These are phyloP conservation scores for Naegleria gruberi DNA, from an alignment of 208 protist species.

Conservation along the genomic window DNA sequence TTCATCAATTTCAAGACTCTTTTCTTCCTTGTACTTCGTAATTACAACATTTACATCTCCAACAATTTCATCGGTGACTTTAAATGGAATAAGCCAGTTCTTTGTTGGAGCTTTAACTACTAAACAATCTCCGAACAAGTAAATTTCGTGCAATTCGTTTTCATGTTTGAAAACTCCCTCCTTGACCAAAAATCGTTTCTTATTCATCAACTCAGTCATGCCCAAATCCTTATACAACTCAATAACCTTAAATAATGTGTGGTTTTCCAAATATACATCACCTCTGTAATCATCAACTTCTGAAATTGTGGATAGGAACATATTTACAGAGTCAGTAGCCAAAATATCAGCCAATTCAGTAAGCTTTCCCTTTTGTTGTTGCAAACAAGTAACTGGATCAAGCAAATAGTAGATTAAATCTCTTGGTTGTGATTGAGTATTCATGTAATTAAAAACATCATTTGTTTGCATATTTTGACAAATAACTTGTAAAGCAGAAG, in stretches of 20 bases:
- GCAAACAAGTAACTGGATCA: too few relatives aligned
- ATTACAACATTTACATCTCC: background rate
- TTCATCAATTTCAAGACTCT: background rate
- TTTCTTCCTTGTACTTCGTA: background rate
- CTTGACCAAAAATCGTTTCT: background rate
- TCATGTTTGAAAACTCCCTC: background rate
- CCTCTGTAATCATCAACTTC: too few relatives aligned
- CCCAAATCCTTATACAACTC: background rate
- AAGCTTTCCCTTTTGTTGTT: too few relatives aligned
- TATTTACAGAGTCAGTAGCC: too few relatives aligned
- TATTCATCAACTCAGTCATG: background rate
- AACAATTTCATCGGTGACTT: background rate
- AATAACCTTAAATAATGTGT: background rate
- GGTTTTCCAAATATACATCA: too few relatives aligned
- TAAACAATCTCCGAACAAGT: background rate
- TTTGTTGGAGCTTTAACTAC: background rate
- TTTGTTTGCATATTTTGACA: too few relatives aligned
- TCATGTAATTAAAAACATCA: too few relatives aligned
- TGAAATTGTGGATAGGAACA: too few relatives aligned
- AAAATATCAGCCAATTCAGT: too few relatives aligned
- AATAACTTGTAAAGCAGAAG: too few relatives aligned
- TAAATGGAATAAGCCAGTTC: background rate
- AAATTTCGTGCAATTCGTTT: background rate
- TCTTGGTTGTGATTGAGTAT: too few relatives aligned
- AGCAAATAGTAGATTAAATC: too few relatives aligned